phyloP scores from a whole-genome alignment of 495 filamentous ascomycete genomes.

The Podospora anserina region DNA sequence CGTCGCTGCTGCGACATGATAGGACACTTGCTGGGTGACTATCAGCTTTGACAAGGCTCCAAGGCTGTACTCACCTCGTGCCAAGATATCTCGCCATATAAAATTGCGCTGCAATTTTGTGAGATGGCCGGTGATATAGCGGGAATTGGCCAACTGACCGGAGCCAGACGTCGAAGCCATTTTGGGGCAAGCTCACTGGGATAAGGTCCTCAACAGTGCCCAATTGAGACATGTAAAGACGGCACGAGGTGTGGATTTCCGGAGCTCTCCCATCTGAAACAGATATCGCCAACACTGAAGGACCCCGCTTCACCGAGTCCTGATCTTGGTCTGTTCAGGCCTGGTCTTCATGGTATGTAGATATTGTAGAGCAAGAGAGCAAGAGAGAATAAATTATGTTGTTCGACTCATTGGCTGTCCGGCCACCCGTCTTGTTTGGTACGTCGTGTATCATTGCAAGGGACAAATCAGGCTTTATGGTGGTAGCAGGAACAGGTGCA shows the following conservation, averaged over 20 bases:
- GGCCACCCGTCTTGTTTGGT: background rate
- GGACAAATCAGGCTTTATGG: constrained; percentile 11
- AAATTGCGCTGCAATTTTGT: background rate
- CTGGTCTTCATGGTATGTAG: too few species aligned
- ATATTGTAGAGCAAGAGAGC: too few species aligned
- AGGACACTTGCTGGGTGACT: background rate
- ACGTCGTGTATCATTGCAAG: constrained; percentile 1
- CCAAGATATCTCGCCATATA: background rate
- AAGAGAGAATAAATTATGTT: background rate
- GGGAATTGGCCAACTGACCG: background rate
- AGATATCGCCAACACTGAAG: background rate
- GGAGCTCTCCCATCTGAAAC: background rate
- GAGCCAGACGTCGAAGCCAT: background rate
- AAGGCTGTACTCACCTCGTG: background rate
- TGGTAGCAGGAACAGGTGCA: constrained; percentile 1
- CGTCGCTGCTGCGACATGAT: background rate
- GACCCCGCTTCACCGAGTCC: background rate
- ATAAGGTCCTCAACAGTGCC: background rate
- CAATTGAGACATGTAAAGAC: background rate
- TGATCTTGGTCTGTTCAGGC: background rate
- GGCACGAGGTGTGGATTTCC: background rate
- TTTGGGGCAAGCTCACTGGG: background rate
- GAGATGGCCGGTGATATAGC: background rate
- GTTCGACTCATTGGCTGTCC: background rate
- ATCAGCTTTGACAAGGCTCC: background rate